Conservation (phyloP, 2,329 filamentous ascomycete genomes). For the Lasiodiplodia gonubiensis region DNA sequence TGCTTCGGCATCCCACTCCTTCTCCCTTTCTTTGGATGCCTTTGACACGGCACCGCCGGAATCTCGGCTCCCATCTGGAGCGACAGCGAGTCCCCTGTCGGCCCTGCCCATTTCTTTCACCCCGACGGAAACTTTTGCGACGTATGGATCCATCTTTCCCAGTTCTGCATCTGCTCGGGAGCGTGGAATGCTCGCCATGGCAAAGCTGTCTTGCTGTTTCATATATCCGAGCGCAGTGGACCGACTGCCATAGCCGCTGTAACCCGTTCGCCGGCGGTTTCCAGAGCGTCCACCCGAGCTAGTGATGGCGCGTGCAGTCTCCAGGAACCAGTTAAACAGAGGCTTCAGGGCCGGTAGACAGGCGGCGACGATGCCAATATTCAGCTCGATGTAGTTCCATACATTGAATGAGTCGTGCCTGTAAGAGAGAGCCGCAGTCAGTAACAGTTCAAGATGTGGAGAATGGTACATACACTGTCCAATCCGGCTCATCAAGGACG, state of each 20-base stretch:
- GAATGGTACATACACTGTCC: constrained; percentile 36
- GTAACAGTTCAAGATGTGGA: constrained; percentile 7
- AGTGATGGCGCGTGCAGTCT: constrained; percentile 38
- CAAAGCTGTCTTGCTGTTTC: constrained; percentile 22
- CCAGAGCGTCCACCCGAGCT: constrained; percentile 11
- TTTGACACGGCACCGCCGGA: neutral
- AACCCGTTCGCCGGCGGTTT: constrained; percentile 4
- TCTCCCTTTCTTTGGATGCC: constrained; percentile 10
- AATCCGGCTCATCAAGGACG: constrained; percentile 45
- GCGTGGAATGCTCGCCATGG: constrained; percentile 7
- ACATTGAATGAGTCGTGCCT: constrained; percentile 48
- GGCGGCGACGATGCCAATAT: constrained; percentile 52
- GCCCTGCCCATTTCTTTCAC: neutral
- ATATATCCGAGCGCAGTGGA: constrained; percentile 14
- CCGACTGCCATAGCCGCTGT: constrained; percentile 8
- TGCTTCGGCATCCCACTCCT: constrained; percentile 20
- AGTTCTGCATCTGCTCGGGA: neutral
- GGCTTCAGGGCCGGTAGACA: constrained; percentile 49
- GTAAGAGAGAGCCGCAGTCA: constrained; percentile 19
- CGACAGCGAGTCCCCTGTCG: neutral
- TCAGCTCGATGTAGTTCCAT: constrained; percentile 54
- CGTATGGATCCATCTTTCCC: constrained; percentile 9
- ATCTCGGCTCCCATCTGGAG: neutral
- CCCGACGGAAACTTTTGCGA: constrained; percentile 16
- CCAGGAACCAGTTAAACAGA: constrained; percentile 43